phyloP scores from a whole-genome alignment of 2,329 filamentous ascomycete genomes.

The Sclerotinia borealis region DNA sequence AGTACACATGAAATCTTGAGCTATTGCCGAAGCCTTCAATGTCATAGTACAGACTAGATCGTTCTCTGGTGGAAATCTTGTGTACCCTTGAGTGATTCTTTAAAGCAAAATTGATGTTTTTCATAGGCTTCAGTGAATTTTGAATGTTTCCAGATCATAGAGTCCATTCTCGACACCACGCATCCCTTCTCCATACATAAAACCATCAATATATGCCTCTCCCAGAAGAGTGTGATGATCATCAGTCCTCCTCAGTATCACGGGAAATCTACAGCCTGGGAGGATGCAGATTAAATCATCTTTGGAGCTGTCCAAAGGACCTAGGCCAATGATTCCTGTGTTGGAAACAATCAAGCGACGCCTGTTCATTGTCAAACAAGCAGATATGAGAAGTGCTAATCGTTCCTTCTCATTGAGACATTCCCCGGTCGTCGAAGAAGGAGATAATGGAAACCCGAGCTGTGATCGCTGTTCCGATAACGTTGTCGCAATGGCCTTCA shows the following conservation, averaged over 20 bases:
- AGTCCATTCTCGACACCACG: constrained; percentile 12
- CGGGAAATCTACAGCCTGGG: constrained; percentile 26
- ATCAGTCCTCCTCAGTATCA: constrained; percentile 20
- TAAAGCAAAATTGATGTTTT: neutral
- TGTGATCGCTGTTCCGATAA: neutral
- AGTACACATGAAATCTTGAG: neutral
- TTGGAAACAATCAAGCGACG: constrained; percentile 20
- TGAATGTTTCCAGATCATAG: constrained; percentile 15
- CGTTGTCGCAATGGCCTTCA: constrained; percentile 20
- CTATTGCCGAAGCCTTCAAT: neutral
- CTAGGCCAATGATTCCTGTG: constrained; percentile 19
- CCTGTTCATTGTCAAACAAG: constrained; percentile 23
- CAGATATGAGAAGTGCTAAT: constrained; percentile 19
- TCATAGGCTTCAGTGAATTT: constrained; percentile 20
- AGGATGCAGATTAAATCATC: constrained; percentile 25
- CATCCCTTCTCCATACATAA: constrained; percentile 27
- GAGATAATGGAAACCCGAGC: neutral
- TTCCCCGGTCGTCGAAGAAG: neutral
- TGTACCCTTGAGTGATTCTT: neutral
- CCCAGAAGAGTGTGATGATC: constrained; percentile 22
- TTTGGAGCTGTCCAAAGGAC: constrained; percentile 16
- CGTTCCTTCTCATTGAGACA: constrained; percentile 15
- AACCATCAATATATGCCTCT: constrained; percentile 27
- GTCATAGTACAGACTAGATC: neutral
- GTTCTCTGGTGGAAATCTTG: neutral